These are phyloP conservation scores for Kentomonas sorsogonicus DNA, from an alignment of 208 protist species.

Conservation along the genomic window DNA sequence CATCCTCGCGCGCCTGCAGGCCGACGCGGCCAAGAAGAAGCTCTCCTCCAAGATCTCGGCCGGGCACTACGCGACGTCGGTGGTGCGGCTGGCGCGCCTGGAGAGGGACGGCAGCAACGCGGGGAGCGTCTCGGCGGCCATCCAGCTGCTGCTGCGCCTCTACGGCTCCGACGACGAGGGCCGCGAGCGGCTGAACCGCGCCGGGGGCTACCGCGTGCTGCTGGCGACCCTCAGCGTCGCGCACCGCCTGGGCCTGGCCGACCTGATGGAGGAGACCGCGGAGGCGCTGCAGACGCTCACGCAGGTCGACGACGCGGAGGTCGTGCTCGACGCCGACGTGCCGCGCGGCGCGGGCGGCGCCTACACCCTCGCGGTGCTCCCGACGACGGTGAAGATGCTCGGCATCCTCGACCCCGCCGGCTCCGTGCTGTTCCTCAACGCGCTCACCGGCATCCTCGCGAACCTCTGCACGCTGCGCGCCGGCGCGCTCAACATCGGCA, in stretches of 20 bases:
- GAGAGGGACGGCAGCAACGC: conserved; percentile 68
- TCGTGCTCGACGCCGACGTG: conserved; percentile 68
- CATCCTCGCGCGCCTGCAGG: conserved; percentile 47
- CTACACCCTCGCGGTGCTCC: conserved; percentile 57
- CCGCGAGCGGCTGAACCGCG: conserved; percentile 28
- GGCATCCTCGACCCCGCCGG: conserved; percentile 74
- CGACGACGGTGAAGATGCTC: conserved; percentile 84
- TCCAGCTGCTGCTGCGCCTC: conserved; percentile 47
- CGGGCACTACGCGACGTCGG: conserved; percentile 27
- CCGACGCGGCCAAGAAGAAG: conserved; percentile 55
- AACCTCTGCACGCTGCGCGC: conserved; percentile 66
- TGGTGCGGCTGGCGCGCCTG: conserved; percentile 51
- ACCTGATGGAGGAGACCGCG: conserved; percentile 67
- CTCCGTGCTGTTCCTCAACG: conserved; percentile 65
- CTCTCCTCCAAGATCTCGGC: conserved; percentile 42
- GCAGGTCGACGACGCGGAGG: conserved; percentile 60
- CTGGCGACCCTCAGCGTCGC: conserved; percentile 70
- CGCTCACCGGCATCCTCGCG: conserved; percentile 75
- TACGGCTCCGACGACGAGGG: conserved; percentile 65
- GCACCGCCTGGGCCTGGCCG: conserved; percentile 66
- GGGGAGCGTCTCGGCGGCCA: conserved; percentile 28
- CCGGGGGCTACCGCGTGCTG: conserved; percentile 55
- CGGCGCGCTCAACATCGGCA: conserved; percentile 55
- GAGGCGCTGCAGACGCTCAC: conserved; percentile 57
- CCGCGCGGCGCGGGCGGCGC: conserved; percentile 62